Percentiles rank a stretch among this genome's conserved stretches.
Evolutionary conservation across 2,329 filamentous ascomycete genomes (phyloP).

Genomic region (Fusarium sp.): DNA sequence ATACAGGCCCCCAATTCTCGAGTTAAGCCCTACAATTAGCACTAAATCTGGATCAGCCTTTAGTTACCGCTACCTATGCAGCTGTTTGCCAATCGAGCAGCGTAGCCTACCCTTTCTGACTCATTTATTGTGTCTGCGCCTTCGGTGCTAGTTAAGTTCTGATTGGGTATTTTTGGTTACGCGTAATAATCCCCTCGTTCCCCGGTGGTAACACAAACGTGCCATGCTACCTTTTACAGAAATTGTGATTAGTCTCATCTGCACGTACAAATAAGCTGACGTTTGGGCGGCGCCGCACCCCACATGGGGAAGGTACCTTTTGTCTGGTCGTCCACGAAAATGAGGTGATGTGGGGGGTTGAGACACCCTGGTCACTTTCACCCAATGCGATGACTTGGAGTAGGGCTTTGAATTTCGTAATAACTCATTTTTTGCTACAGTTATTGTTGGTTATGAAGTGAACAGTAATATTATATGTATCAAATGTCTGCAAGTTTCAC

Average conservation of each 20-base stretch:
- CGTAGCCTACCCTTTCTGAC: not conserved
- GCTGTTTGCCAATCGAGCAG: no score
- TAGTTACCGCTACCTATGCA: not conserved
- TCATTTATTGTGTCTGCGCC: not conserved
- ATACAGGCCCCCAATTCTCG: no score
- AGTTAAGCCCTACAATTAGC: not conserved
- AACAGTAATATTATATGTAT: not conserved
- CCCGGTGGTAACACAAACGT: not conserved
- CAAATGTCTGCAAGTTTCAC: not conserved
- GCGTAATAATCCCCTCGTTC: not conserved
- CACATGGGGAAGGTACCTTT: not conserved
- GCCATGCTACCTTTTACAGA: not conserved
- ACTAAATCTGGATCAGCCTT: not conserved
- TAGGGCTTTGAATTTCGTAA: not conserved
- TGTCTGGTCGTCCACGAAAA: not conserved
- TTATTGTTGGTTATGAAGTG: not conserved
- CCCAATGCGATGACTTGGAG: rapidly evolving
- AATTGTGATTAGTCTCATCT: not conserved
- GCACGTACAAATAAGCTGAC: not conserved
- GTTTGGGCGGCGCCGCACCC: not conserved
- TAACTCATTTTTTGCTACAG: not conserved
- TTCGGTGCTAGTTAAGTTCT: not conserved
- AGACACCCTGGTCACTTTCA: not conserved
- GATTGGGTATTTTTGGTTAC: not conserved
- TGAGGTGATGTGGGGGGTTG: not conserved